Conservation (phyloP, 768 basidiomycete genomes). For the Hydnum rufescens region DNA sequence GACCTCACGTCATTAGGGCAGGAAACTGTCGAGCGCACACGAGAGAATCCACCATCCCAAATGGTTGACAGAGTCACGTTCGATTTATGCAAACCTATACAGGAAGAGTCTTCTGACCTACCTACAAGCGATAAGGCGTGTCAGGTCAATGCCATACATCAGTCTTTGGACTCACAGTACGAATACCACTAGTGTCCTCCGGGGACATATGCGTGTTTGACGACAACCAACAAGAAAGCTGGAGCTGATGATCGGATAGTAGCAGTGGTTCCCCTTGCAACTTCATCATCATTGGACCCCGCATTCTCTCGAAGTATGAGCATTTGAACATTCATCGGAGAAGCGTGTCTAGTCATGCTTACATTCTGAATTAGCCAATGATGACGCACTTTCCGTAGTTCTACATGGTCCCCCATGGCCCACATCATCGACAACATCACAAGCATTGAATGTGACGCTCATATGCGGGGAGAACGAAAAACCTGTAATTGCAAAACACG, state of each 20-base stretch:
- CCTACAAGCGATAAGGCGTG: constrained; percentile 48
- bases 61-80: constrained; percentile 41
- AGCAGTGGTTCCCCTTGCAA: constrained; percentile 57
- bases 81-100: constrained; percentile 45
- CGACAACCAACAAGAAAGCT: constrained; percentile 39
- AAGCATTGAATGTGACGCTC: constrained; percentile 41
- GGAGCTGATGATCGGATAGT: constrained; percentile 37
- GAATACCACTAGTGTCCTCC: constrained; percentile 33
- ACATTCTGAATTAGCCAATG: constrained; percentile 24
- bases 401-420: constrained; percentile 47
- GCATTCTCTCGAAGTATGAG: constrained; percentile 12
- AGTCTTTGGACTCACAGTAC: background rate
- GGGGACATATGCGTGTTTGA: constrained; percentile 58
- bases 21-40: constrained; percentile 30
- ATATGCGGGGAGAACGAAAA: constrained; percentile 29
- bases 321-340: too few relatives aligned
- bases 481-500: constrained; percentile 40
- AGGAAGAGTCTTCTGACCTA: constrained; percentile 25
- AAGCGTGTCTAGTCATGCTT: too few relatives aligned
- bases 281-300: constrained; percentile 17
- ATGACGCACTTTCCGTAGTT: constrained; percentile 30
- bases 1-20: constrained; percentile 42
- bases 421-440: constrained; percentile 27
- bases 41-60: constrained; percentile 41
- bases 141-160: constrained; percentile 3